Percentiles rank a stretch among this genome's conserved stretches.
These are phyloP conservation scores for Sporobolomyces phaffii DNA, from an alignment of 768 basidiomycete species.

Conservation along the genomic window DNA sequence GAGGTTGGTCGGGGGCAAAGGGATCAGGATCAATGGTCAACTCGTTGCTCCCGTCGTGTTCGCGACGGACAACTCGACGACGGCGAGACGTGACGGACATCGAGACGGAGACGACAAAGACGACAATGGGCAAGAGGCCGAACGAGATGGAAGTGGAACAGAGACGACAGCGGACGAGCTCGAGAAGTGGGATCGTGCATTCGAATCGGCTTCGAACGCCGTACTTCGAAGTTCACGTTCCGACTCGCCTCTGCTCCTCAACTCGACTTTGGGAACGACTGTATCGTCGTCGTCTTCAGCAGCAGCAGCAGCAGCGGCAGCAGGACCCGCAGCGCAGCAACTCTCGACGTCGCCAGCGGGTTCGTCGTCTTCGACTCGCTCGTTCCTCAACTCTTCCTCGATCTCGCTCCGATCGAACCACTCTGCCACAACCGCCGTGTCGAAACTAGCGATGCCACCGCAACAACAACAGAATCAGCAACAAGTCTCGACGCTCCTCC, in stretches of 20 bases:
- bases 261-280: not conserved
- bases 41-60: conserved; percentile 56
- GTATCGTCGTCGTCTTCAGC: not conserved
- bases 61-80: conserved; percentile 53
- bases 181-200: too few species aligned
- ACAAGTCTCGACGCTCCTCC: conserved; percentile 74
- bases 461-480: too few species aligned
- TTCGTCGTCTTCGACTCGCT: not conserved
- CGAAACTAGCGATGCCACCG: too few species aligned
- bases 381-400: not conserved
- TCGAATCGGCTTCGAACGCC: too few species aligned
- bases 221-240: too few species aligned
- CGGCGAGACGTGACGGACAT: not conserved
- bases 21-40: conserved; percentile 79
- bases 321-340: too few species aligned
- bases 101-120: not conserved
- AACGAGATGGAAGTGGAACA: not conserved
- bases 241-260: too few species aligned
- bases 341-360: too few species aligned
- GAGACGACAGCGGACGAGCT: too few species aligned
- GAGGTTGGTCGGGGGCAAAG: conserved; percentile 64
- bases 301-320: too few species aligned
- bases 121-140: too few species aligned
- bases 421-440: not conserved
- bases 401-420: not conserved